These are phyloP conservation scores for Thelephora ganbajun DNA, from an alignment of 768 basidiomycete species.

Conservation along the genomic window DNA sequence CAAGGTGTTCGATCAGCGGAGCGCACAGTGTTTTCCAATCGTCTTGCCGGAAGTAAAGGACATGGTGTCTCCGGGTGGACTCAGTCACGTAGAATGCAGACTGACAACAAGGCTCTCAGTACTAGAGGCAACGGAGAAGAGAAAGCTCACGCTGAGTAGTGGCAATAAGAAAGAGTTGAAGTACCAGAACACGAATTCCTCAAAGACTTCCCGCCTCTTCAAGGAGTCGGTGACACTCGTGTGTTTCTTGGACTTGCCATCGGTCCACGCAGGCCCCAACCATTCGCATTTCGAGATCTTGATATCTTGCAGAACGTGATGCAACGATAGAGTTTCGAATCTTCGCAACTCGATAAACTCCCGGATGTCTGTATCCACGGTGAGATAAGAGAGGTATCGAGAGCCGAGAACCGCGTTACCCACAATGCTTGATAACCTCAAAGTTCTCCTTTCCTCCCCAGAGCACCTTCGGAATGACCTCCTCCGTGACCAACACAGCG, in stretches of 20 bases:
- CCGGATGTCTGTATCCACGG: slow-evolving; percentile 41
- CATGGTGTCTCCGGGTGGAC: slow-evolving; percentile 68
- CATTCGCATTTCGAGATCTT: slow-evolving; percentile 66
- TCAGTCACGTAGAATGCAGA: slow-evolving; percentile 92
- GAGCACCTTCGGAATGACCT: slow-evolving; percentile 58
- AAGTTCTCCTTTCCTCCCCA: slow-evolving; percentile 71
- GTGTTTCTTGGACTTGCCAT: slow-evolving; percentile 26
- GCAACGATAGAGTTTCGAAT: slow-evolving; percentile 71
- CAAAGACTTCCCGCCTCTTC: slow-evolving; percentile 69
- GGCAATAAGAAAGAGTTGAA: slow-evolving; percentile 77
- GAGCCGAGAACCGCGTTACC: slow-evolving; percentile 9
- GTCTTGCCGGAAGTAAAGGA: slow-evolving; percentile 88
- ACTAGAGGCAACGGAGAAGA: not conserved
- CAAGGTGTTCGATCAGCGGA: slow-evolving; percentile 70
- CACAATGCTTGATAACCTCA: slow-evolving; percentile 41
- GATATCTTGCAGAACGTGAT: slow-evolving; percentile 65
- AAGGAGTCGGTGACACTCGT: slow-evolving; percentile 51
- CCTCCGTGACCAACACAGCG: slow-evolving; percentile 43
- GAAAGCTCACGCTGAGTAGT: slow-evolving; percentile 51
- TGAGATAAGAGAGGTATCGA: not conserved
- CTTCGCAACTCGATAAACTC: slow-evolving; percentile 62
- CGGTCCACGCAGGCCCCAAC: slow-evolving; percentile 38
- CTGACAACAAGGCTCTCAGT: slow-evolving; percentile 23
- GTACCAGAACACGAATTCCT: slow-evolving; percentile 92
- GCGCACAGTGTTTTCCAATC: slow-evolving; percentile 80